phyloP scores from a whole-genome alignment of 805 yeast species.

The Ogataea nonfermentans region DNA sequence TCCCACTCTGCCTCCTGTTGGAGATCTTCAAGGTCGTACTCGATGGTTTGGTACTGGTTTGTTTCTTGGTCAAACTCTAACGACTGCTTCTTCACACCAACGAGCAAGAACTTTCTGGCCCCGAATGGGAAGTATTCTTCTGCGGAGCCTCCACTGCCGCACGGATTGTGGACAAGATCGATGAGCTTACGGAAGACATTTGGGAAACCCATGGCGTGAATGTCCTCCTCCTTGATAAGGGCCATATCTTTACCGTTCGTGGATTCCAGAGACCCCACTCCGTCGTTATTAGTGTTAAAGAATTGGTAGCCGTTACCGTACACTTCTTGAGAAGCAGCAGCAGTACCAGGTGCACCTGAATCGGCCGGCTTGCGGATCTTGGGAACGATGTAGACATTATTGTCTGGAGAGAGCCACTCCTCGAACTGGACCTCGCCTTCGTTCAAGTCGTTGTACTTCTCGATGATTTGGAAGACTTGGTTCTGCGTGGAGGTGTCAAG shows the following conservation, averaged over 20 bases:
- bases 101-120: conserved; percentile 26
- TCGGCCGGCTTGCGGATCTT: not conserved
- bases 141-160: conserved; percentile 9
- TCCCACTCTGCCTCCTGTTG: conserved; percentile 7
- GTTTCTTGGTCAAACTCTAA: not conserved
- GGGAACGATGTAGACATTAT: conserved; percentile 28
- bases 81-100: conserved; percentile 24
- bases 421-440: conserved; percentile 19
- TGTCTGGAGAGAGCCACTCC: conserved; percentile 30
- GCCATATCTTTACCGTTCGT: conserved; percentile 11
- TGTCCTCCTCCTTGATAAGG: conserved; percentile 27
- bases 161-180: conserved; percentile 12
- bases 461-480: conserved; percentile 21
- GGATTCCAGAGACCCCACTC: conserved; percentile 4
- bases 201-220: conserved; percentile 31
- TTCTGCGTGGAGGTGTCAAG: conserved; percentile 12
- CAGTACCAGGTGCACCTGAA: not conserved
- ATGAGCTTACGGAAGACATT: conserved; percentile 22
- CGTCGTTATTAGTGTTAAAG: conserved; percentile 6
- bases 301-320: conserved; percentile 19
- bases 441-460: conserved; percentile 18
- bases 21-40: conserved; percentile 1
- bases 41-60: not conserved
- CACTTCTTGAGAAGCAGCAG: conserved; percentile 1
- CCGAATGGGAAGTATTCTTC: conserved; percentile 28